These are phyloP conservation scores for Pseudogymnoascus sp. DNA, from an alignment of 2,329 filamentous ascomycete genomes.

Conservation along the genomic window DNA sequence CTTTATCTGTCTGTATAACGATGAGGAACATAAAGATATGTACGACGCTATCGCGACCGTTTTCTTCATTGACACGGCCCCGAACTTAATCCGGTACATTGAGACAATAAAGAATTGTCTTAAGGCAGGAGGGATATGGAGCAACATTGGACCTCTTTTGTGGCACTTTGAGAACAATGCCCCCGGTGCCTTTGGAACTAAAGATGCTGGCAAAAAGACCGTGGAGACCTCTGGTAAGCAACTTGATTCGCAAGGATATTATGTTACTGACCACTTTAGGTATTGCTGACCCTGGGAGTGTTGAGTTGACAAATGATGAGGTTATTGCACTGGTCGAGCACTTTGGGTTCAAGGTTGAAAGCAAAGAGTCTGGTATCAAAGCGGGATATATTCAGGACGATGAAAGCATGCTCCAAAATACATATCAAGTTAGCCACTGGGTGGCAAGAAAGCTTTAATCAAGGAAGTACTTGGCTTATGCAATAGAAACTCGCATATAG, in stretches of 20 bases:
- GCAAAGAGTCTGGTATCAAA: slow-evolving; percentile 47
- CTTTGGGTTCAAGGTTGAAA: slow-evolving; percentile 69
- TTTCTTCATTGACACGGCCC: slow-evolving; percentile 96
- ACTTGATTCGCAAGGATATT: neutral
- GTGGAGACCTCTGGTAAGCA: neutral
- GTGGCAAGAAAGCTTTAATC: slow-evolving; percentile 60
- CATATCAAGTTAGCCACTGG: slow-evolving; percentile 77
- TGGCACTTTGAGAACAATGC: slow-evolving; percentile 89
- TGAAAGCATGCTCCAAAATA: slow-evolving; percentile 75
- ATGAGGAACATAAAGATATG: slow-evolving; percentile 46
- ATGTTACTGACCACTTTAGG: slow-evolving; percentile 36
- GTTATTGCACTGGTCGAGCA: slow-evolving; percentile 65
- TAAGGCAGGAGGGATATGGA: slow-evolving; percentile 66
- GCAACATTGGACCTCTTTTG: slow-evolving; percentile 83
- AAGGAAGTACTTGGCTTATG: neutral
- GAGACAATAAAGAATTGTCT: slow-evolving; percentile 74
- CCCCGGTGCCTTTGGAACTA: slow-evolving; percentile 44
- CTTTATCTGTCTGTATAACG: slow-evolving; percentile 77
- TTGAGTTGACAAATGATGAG: slow-evolving; percentile 86
- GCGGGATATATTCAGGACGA: slow-evolving; percentile 83
- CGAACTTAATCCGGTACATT: slow-evolving; percentile 84
- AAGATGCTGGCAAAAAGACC: neutral
- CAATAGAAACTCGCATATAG: neutral
- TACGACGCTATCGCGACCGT: slow-evolving; percentile 84
- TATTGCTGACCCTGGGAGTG: slow-evolving; percentile 80